Evolutionary conservation across 176 grass and related monocot genomes (phyloP).

Genomic region (Triticum timopheevii): DNA sequence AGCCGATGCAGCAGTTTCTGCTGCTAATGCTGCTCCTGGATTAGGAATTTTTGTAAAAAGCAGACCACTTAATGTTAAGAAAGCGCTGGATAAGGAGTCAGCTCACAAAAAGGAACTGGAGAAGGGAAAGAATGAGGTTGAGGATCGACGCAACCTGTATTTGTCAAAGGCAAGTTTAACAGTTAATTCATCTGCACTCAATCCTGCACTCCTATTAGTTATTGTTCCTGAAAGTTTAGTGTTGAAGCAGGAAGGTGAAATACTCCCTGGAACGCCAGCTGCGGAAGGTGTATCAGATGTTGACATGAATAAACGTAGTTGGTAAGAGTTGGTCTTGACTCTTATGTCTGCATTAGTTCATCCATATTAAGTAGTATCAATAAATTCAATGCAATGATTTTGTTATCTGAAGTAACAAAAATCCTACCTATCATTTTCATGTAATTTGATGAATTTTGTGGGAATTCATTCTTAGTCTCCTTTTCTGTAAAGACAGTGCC

Average conservation of each 20-base stretch:
- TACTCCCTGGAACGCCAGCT: constrained; percentile 74
- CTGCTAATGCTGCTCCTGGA: constrained; percentile 71
- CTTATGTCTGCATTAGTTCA: background rate
- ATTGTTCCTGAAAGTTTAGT: constrained; percentile 32
- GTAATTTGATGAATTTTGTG: background rate
- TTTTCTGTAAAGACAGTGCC: background rate
- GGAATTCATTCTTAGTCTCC: background rate
- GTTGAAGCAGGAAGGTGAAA: constrained; percentile 77
- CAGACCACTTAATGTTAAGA: constrained; percentile 66
- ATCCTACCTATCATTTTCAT: background rate
- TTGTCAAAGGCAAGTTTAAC: constrained; percentile 67
- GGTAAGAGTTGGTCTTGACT: constrained; percentile 43
- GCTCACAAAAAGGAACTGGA: constrained; percentile 81
- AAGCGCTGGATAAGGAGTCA: constrained; percentile 81
- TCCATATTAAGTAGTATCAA: background rate
- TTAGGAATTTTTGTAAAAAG: constrained; percentile 90
- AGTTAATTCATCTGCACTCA: background rate
- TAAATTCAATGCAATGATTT: constrained; percentile 2
- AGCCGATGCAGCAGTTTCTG: constrained; percentile 71
- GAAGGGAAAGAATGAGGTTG: constrained; percentile 66
- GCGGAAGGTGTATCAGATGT: constrained; percentile 83
- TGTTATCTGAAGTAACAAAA: background rate
- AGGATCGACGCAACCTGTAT: constrained; percentile 90
- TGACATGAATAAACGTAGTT: constrained; percentile 89
- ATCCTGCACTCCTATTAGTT: constrained; percentile 19